Conservation (phyloP, 1,139 yeast genomes). For the Suhomyces taliae region DNA sequence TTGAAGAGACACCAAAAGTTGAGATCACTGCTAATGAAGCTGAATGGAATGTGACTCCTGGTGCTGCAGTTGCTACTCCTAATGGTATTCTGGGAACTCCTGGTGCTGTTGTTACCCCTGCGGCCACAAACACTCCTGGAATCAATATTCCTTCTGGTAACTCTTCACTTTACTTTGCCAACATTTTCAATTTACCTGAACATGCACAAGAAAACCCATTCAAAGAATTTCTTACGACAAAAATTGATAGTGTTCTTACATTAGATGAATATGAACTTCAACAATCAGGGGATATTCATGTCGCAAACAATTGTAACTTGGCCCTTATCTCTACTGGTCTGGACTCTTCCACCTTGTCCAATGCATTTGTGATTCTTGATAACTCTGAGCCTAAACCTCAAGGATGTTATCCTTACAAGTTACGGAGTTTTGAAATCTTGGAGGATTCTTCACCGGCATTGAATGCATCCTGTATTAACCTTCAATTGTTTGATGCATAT, state of each 20-base stretch:
- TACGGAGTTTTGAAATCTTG: slow-evolving; percentile 60
- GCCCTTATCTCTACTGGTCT: slow-evolving; percentile 21
- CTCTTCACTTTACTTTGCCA: slow-evolving; percentile 8
- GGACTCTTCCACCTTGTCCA: slow-evolving; percentile 18
- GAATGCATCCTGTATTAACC: slow-evolving; percentile 69
- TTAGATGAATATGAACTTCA: slow-evolving; percentile 37
- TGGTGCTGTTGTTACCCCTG: slow-evolving; percentile 1
- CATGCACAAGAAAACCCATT: slow-evolving; percentile 30
- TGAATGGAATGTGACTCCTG: slow-evolving; percentile 6
- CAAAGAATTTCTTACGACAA: slow-evolving; percentile 22
- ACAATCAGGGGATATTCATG: slow-evolving; percentile 35
- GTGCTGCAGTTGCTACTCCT: slow-evolving; percentile 1
- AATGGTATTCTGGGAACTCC: slow-evolving; percentile 2
- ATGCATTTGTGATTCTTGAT: slow-evolving; percentile 23
- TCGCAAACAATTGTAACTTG: slow-evolving; percentile 30
- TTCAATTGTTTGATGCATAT: slow-evolving; percentile 74
- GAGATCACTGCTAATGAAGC: slow-evolving; percentile 1
- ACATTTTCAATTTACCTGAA: slow-evolving; percentile 39
- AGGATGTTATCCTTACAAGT: slow-evolving; percentile 22
- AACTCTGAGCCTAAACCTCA: slow-evolving; percentile 1
- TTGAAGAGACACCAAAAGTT: slow-evolving; percentile 7
- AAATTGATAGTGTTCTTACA: slow-evolving; percentile 29
- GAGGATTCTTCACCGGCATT: slow-evolving; percentile 63
- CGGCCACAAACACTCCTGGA: slow-evolving; percentile 3
- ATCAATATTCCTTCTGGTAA: slow-evolving; percentile 1